Evolutionary conservation across 2,329 filamentous ascomycete genomes (phyloP).

Genomic region (Nemania serpens): DNA sequence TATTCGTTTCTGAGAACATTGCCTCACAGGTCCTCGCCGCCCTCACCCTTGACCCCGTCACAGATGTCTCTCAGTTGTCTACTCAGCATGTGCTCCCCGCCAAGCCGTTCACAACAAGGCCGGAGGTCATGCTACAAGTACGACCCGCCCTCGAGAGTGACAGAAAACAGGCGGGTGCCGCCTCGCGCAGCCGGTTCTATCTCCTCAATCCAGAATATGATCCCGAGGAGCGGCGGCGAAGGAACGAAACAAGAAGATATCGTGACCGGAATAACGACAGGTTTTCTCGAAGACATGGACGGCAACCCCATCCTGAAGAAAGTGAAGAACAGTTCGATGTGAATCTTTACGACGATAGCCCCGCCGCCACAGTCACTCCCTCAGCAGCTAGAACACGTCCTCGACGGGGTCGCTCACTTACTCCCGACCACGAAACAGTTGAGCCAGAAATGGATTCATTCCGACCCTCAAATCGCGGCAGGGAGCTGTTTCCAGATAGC

Average conservation of each 20-base stretch:
- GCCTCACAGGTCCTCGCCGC: slow-evolving; percentile 61
- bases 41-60: slow-evolving; percentile 56
- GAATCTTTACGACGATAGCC: slow-evolving; percentile 81
- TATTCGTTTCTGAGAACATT: slow-evolving; percentile 65
- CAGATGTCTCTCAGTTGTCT: slow-evolving; percentile 60
- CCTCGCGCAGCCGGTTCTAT: slow-evolving; percentile 86
- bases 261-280: slow-evolving; percentile 58
- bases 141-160: slow-evolving; percentile 77
- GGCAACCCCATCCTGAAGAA: slow-evolving; percentile 50
- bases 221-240: slow-evolving; percentile 71
- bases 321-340: slow-evolving; percentile 67
- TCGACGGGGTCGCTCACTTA: slow-evolving; percentile 44
- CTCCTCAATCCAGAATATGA: slow-evolving; percentile 89
- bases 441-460: slow-evolving; percentile 34
- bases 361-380: slow-evolving; percentile 44
- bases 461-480: slow-evolving; percentile 52
- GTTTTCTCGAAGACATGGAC: slow-evolving; percentile 39
- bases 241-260: slow-evolving; percentile 61
- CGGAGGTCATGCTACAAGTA: slow-evolving; percentile 71
- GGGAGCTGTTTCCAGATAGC: slow-evolving; percentile 66
- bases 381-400: slow-evolving; percentile 31
- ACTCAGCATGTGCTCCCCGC: slow-evolving; percentile 69
- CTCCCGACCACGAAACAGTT: slow-evolving; percentile 36
- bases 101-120: slow-evolving; percentile 69
- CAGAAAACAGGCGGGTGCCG: slow-evolving; percentile 78